Evolutionary conservation across 2,329 filamentous ascomycete species (phyloP).

Genomic region (Graphilbum fragrans): DNA sequence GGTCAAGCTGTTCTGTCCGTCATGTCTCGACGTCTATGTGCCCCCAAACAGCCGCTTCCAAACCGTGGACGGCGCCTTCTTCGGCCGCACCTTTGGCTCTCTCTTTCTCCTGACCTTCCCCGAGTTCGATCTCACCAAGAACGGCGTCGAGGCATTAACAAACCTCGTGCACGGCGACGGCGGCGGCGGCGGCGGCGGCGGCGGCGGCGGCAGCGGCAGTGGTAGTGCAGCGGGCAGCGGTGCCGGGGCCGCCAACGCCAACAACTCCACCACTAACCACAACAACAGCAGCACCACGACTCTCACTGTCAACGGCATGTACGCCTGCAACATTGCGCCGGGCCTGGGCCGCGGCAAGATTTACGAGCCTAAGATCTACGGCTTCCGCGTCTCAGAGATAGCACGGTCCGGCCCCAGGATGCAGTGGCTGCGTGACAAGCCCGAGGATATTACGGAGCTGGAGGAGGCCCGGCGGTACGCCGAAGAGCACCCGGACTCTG

Average conservation of each 20-base stretch:
- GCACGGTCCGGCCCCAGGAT: slow-evolving; percentile 85
- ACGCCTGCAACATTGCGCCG: slow-evolving; percentile 75
- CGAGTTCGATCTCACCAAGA: slow-evolving; percentile 77
- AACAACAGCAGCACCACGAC: slow-evolving; percentile 11
- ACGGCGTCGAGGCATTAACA: slow-evolving; percentile 47
- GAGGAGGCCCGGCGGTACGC: slow-evolving; percentile 59
- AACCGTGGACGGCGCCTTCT: slow-evolving; percentile 94
- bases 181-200: slow-evolving; percentile 1
- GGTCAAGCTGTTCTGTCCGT: slow-evolving; percentile 95
- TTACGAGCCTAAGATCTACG: slow-evolving; percentile 93
- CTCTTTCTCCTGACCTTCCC: slow-evolving; percentile 98
- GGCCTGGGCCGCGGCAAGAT: slow-evolving; percentile 72
- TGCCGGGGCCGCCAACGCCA: not conserved
- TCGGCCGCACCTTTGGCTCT: slow-evolving; percentile 91
- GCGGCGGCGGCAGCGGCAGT: not conserved
- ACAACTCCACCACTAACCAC: no score
- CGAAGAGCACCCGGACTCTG: slow-evolving; percentile 40
- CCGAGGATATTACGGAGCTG: slow-evolving; percentile 65
- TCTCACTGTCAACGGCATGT: slow-evolving; percentile 68
- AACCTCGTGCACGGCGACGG: slow-evolving; percentile 11
- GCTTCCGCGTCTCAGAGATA: slow-evolving; percentile 85
- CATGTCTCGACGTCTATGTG: slow-evolving; percentile 92
- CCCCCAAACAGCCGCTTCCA: slow-evolving; percentile 96
- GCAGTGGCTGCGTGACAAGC: slow-evolving; percentile 88
- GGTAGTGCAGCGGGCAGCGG: not conserved